Base-by-base conservation (phyloP, 2,329 filamentous ascomycete genomes). In the Cladophialophora immunda region DNA sequence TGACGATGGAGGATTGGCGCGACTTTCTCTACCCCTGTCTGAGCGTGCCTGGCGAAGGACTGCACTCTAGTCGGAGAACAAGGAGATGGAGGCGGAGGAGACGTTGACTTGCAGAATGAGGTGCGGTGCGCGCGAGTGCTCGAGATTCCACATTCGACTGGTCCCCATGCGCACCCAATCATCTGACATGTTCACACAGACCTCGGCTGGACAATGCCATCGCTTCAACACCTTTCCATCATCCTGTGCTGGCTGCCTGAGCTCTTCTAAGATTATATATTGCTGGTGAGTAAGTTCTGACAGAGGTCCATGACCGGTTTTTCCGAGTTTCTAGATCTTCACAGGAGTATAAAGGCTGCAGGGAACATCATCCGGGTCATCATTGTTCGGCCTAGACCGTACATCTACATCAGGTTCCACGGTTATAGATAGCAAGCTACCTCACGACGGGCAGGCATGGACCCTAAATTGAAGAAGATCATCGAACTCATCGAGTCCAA, bases 401-500 rank as follows among this genome's bases (percentile, higher is more conserved):
- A 3, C 9, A 27, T 50, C 45, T 27, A 27, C 45, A 50, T 22
- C 22, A 50, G 22, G 2, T 27, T 13, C 22, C 45, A 19, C 45
- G 13, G 3, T 25, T 5, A 15, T 22, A 13, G 45, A 15, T 15
- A 32, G 27, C 57, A 11, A 13, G n/a, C 30, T 30, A 13, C 27
- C 7, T 22, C 8, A 25, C 27, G 7, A 17, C 32, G 17, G 4
- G 19, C 34, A 41, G 53, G 13, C 32, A 70, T 70, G 68, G 68
- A 70, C 54, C 61, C 61, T 11, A 65, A 68, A 47, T 53, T 71
- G 4, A 62, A 65, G 50, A 55, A 60, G 22, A 70, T 71, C 53
- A 68, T 71, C 30, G 61, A 68, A 19, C 47, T 71, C 36, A 70
- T 71, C 47, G 61, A 69, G 53, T 68, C 68, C 17, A 71, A 71